Conservation (phyloP, 2,329 filamentous ascomycete species). For the Trichoderma sp. region DNA sequence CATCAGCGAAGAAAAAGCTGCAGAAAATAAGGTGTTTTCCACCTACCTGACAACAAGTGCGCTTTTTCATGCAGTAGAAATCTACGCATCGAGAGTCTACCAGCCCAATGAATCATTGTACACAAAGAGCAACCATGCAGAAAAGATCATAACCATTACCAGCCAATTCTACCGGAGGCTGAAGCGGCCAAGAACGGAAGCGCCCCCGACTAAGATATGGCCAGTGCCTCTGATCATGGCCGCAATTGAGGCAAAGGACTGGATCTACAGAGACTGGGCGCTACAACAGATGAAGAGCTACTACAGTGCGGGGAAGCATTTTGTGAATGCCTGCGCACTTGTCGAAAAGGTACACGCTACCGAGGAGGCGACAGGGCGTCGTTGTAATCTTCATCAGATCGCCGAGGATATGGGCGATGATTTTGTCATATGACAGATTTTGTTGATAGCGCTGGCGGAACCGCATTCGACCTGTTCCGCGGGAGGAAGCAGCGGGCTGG, state of each 20-base stretch:
- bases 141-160: not conserved
- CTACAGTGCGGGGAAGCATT: not conserved
- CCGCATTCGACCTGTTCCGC: not conserved
- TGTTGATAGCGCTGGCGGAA: not conserved
- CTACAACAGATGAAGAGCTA: not conserved
- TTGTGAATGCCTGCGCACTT: not conserved
- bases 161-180: not conserved
- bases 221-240: not conserved
- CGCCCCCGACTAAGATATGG: not conserved
- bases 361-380: not conserved
- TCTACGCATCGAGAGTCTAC: not conserved
- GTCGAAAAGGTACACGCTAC: not conserved
- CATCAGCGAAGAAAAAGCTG: not conserved
- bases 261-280: not conserved
- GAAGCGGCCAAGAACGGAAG: not conserved
- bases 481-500: not conserved
- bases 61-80: not conserved
- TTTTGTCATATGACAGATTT: not conserved
- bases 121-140: not conserved
- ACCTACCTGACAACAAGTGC: not conserved
- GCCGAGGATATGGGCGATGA: not conserved
- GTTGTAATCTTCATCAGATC: not conserved
- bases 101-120: not conserved
- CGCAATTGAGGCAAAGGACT: not conserved
- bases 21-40: not conserved